Base-by-base conservation (phyloP, 306 rosid species). In the Lathyrus aphaca region DNA sequence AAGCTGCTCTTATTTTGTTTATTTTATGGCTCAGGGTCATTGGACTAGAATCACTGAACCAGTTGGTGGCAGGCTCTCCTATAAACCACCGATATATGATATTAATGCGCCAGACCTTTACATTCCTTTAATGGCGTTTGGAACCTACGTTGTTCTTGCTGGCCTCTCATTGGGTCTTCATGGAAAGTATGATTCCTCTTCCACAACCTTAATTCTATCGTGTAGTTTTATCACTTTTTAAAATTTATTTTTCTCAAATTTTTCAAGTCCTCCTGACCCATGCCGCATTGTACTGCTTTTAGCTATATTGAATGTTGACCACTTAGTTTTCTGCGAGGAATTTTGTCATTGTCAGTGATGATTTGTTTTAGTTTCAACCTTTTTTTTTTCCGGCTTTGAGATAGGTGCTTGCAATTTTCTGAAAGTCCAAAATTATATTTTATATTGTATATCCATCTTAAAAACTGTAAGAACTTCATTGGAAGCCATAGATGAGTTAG, bases 1-100 rank as follows among this genome's bases (percentile, higher is more conserved):
- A 6, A 27, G 8, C 23, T 63, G 30, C 32, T 16, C 29, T 44
- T 48, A 40, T 74, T 4, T n/a, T 42, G 46, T 69, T 78, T 42
- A 45, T 74, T 58, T 75, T 57, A 48, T 55, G n/a, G 11, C 75
- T 75, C 82, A 94, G 99, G 99, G 99, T 50, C 97, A 94, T 67
- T 94, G 99, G 99, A 94, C 99, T 43, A 75, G 99, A 70, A 89
- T 94, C 61, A 88, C 97, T 17, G 97, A 94, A 78, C 99, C 99
- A 51, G 97, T 91, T 0, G 99, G 99, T 46, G 99, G 99, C 65
- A 84, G 99, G 73, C 92, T 94, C 0, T 88, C 97, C 23, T 94
- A 94, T 80, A 94, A 89, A 74, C 97, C 99, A 49, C 99, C 97
- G 35, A 75, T 94, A 51, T 91, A 87, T 81, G 99, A 94, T 72